Evolutionary conservation across 345 rosid genomes (phyloP).

Genomic region (Heritiera littoralis): DNA sequence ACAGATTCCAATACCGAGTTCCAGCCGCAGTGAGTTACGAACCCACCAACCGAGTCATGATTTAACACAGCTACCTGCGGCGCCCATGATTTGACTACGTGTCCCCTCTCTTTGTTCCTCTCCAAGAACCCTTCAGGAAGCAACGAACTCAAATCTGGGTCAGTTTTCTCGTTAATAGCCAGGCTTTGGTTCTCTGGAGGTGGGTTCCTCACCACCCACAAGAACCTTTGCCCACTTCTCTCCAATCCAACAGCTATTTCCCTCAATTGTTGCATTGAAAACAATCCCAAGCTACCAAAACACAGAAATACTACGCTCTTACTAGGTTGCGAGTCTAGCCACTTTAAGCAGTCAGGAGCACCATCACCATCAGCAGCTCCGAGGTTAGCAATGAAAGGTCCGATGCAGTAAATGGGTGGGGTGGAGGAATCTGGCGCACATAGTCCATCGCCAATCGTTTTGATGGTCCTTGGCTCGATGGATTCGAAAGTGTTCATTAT

Average conservation of each 20-base stretch:
- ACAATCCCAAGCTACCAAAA: constrained; percentile 65
- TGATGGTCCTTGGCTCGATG: constrained; percentile 30
- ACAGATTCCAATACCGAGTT: constrained; percentile 45
- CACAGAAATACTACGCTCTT: constrained; percentile 52
- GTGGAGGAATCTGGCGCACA: constrained; percentile 24
- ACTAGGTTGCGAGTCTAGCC: constrained; percentile 55
- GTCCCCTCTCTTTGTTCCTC: constrained; percentile 33
- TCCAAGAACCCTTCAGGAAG: constrained; percentile 46
- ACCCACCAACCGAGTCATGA: constrained; percentile 37
- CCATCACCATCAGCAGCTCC: not conserved
- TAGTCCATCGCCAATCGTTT: constrained; percentile 32
- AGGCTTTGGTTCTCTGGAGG: not conserved
- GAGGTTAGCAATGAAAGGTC: constrained; percentile 24
- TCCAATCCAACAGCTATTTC: constrained; percentile 49
- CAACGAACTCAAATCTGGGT: constrained; percentile 11
- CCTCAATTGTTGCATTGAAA: constrained; percentile 37
- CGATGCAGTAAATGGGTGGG: constrained; percentile 42
- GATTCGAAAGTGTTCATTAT: constrained; percentile 37
- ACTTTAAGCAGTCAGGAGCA: constrained; percentile 33
- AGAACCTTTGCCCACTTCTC: constrained; percentile 36
- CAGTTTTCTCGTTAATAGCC: not conserved
- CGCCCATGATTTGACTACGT: constrained; percentile 35
- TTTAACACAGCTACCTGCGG: constrained; percentile 31
- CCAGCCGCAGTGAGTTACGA: constrained; percentile 45
- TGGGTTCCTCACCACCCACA: constrained; percentile 51